Conservation (phyloP, 495 filamentous ascomycete species). For the Podospora tetraspora region DNA sequence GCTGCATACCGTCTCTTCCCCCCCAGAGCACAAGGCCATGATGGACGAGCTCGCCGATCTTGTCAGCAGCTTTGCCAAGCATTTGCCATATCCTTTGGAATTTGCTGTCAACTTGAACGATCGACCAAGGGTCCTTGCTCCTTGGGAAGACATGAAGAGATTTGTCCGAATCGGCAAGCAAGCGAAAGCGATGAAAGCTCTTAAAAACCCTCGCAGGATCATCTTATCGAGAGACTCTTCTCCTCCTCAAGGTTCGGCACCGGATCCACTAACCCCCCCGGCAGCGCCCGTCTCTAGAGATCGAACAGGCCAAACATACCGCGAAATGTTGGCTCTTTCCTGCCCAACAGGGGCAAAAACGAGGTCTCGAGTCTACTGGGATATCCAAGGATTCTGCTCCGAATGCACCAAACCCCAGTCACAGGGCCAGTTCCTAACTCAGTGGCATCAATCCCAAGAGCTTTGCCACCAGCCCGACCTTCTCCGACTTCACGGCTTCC, state of each 20-base stretch:
- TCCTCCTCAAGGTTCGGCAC: not conserved
- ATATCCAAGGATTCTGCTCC: constrained; percentile 53
- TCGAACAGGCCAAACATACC: constrained; percentile 9
- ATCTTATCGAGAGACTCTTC: constrained; percentile 12
- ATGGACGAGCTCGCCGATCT: constrained; percentile 60
- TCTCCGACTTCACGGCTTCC: constrained; percentile 64
- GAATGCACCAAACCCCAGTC: constrained; percentile 63
- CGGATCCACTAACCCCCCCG: not conserved
- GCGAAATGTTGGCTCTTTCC: constrained; percentile 43
- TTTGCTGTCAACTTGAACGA: constrained; percentile 76
- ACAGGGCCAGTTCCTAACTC: constrained; percentile 56
- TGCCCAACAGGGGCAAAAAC: constrained; percentile 56
- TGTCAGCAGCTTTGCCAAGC: constrained; percentile 61
- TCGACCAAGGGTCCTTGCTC: constrained; percentile 67
- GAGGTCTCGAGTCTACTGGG: constrained; percentile 49
- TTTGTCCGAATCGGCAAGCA: constrained; percentile 36
- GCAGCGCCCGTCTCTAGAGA: not conserved
- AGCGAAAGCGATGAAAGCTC: constrained; percentile 40
- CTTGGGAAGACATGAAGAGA: constrained; percentile 52
- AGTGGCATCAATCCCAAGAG: constrained; percentile 60
- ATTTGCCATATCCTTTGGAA: constrained; percentile 69
- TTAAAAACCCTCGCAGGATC: constrained; percentile 45
- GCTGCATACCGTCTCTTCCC: constrained; percentile 38
- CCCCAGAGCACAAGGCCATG: constrained; percentile 45
- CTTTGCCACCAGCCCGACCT: constrained; percentile 80